A percentile compares a stretch with the other conserved stretches of the same genome.
These are phyloP conservation scores for Alternaria gaisen DNA, from an alignment of 2,329 filamentous ascomycete species.

Conservation along the genomic window DNA sequence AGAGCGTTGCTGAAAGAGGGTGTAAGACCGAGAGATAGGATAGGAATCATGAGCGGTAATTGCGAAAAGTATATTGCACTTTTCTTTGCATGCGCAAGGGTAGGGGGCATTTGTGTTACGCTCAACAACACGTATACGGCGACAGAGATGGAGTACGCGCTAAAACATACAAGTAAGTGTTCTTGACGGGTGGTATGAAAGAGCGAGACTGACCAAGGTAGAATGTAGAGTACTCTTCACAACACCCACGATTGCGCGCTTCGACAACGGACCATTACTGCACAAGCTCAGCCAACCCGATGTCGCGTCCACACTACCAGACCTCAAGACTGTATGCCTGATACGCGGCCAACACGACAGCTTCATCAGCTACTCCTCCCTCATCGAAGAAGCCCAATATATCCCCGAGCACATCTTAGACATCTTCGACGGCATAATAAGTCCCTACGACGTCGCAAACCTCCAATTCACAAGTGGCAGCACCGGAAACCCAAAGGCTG, in stretches of 20 bases:
- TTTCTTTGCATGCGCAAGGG: constrained; percentile 73
- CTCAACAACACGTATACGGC: constrained; percentile 85
- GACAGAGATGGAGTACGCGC: constrained; percentile 74
- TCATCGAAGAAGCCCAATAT: constrained; percentile 54
- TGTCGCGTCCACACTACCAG: constrained; percentile 29
- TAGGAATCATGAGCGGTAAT: constrained; percentile 77
- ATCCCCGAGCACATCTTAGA: constrained; percentile 48
- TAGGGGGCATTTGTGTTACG: constrained; percentile 69
- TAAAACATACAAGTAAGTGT: constrained; percentile 71
- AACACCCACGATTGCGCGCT: constrained; percentile 71
- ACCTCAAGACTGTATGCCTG: constrained; percentile 43
- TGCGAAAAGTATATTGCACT: constrained; percentile 68
- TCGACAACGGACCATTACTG: constrained; percentile 70
- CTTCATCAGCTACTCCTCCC: constrained; percentile 68
- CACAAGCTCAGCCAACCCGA: constrained; percentile 36
- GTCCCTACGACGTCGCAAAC: constrained; percentile 47
- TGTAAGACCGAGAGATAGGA: constrained; percentile 72
- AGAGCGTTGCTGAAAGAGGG: constrained; percentile 68
- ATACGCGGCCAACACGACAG: constrained; percentile 50
- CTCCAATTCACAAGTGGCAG: constrained; percentile 52
- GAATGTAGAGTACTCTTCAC: constrained; percentile 79
- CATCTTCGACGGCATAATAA: constrained; percentile 48
- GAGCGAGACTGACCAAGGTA: constrained; percentile 38
- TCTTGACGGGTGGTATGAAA: not conserved
- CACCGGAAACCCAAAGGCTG: constrained; percentile 50